These are phyloP conservation scores for Larix kaempferi DNA, from an alignment of 75 land plant genomes.

Conservation along the genomic window DNA sequence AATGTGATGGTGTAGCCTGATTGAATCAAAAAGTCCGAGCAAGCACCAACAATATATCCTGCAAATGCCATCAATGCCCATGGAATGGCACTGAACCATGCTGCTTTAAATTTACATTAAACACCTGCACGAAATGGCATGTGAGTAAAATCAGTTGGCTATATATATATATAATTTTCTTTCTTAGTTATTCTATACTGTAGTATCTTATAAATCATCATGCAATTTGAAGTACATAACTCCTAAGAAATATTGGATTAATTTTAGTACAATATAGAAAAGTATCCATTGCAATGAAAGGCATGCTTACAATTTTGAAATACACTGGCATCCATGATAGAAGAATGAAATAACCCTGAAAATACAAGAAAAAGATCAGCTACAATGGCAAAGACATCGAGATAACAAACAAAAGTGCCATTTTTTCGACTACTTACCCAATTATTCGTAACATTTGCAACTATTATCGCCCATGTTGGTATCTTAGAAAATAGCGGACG, in stretches of 20 bases:
- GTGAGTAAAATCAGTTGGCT: neutral
- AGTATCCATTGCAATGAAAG: neutral
- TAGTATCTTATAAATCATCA: no score
- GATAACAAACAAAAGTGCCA: neutral
- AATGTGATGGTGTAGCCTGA: constrained; percentile 57
- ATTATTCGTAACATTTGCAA: constrained; percentile 89
- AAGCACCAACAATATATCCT: constrained; percentile 79
- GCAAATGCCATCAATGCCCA: constrained; percentile 94
- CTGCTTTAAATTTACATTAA: constrained; percentile 89
- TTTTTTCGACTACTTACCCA: constrained; percentile 55
- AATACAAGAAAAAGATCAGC: constrained; percentile 12
- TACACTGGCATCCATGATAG: constrained; percentile 99
- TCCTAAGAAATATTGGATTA: neutral
- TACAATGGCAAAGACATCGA: neutral
- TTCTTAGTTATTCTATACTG: no score
- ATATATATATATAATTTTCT: no score
- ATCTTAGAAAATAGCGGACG: constrained; percentile 64
- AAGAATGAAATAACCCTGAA: constrained; percentile 97
- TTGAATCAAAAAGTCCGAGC: constrained; percentile 70
- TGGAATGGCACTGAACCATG: constrained; percentile 98
- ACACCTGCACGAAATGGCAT: constrained; percentile 44
- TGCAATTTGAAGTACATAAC: neutral
- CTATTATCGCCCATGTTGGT: constrained; percentile 87
- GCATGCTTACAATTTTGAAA: constrained; percentile 74
- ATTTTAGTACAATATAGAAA: neutral